Base-by-base conservation (phyloP, 805 yeast genomes). In the Candida khao-thaluensis region DNA sequence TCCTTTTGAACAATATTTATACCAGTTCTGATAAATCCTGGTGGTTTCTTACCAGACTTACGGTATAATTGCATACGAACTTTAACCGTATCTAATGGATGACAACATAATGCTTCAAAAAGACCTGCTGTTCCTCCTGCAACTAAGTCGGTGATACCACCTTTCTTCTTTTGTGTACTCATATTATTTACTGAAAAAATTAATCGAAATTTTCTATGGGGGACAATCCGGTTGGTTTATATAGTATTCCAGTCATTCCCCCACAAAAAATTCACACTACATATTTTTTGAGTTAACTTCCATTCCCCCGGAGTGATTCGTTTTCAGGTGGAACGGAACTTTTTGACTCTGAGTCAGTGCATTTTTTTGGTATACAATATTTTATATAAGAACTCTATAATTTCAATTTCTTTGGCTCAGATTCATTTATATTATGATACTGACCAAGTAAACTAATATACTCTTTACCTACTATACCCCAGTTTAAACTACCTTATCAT, bases 51-150 rank as follows among this genome's bases (percentile, higher is more conserved):
- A n/a, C 83, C 79, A 3, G 76, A 63, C 57, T 81, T 82, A 56
- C 79, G 78, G 59, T 84, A 82, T 53, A 91, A 75, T 64, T 91
- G 98, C 98, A 91, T 91, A 59, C 98, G 80, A 46, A 91, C 99
- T 66, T 91, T 91, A 60, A 91, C 86, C 28, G 99, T 91, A 61
- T 91, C 99, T 53, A 91, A 76, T n/a, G 98, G 98, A 64, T 91
- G 99, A 62, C 99, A 91, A 62, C 91, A 81, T 47, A 93, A 73
- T n/a, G 98, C 99, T 72, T 91, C 99, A 59, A 90, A 87, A 44
- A 91, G 72, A 43, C 99, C 99, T 10, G 99, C 99, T 6, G 91
- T 81, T 54, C 99, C 99, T 53, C 99, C 99, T 23, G 97, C 93
- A 35, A 87, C 72, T 50, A 85, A 72, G 55, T 84, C 89, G 41